Evolutionary conservation across 2,329 filamentous ascomycete species (phyloP).

Genomic region (Fusarium coffeatum): DNA sequence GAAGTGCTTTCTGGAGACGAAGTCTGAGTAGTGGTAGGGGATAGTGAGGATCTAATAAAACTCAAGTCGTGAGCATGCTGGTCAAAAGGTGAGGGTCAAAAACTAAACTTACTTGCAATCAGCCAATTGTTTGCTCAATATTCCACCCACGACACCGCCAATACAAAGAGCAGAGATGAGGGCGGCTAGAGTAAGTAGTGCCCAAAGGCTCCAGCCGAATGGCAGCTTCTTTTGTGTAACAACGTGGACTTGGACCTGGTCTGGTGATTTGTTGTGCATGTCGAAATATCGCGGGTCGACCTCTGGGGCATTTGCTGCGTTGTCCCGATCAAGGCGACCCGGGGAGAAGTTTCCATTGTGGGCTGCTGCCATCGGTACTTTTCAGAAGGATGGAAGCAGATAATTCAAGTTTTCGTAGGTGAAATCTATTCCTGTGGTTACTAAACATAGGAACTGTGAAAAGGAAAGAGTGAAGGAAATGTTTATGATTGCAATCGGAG

Average conservation of each 20-base stretch:
- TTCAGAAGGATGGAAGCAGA: too few species aligned
- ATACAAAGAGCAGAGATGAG: neutral
- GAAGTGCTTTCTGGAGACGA: neutral
- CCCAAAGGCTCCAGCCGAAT: neutral
- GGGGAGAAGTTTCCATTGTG: too few species aligned
- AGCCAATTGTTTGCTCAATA: neutral
- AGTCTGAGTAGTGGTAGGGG: neutral
- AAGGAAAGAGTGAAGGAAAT: too few species aligned
- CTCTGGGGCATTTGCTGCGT: neutral
- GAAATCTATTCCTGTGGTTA: too few species aligned
- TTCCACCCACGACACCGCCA: neutral
- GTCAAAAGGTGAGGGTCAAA: too few species aligned
- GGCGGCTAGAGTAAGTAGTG: neutral
- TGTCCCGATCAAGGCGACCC: too few species aligned
- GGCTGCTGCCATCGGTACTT: too few species aligned
- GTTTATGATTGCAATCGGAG: too few species aligned
- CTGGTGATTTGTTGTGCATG: neutral
- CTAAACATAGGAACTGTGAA: too few species aligned
- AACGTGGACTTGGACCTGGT: neutral
- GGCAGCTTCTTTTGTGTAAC: neutral
- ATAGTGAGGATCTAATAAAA: neutral
- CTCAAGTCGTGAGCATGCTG: fast-evolving
- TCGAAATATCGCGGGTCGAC: neutral
- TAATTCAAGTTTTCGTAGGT: fast-evolving
- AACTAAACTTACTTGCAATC: neutral